phyloP scores from a whole-genome alignment of 495 filamentous ascomycete species.

The Lichina pygmaea region DNA sequence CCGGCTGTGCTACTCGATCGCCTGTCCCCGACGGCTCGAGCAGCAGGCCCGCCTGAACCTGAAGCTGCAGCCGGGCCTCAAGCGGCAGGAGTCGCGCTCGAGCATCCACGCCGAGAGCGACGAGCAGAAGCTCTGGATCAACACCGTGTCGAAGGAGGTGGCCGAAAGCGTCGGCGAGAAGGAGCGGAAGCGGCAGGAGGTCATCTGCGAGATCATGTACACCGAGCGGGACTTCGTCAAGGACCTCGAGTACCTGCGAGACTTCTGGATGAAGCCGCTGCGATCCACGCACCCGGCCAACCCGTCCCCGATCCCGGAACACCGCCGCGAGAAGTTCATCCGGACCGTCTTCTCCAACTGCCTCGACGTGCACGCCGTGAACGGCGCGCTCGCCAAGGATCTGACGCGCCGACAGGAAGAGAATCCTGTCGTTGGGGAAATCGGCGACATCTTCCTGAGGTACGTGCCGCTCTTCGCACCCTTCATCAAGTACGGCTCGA shows the following conservation, averaged over 20 bases:
- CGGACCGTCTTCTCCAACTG: conserved; percentile 89
- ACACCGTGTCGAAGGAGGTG: conserved; percentile 86
- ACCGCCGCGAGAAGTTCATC: conserved; percentile 70
- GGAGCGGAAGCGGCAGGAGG: conserved; percentile 93
- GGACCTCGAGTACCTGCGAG: conserved; percentile 87
- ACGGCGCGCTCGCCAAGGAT: conserved; percentile 59
- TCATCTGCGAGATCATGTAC: conserved; percentile 97
- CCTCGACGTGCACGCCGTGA: conserved; percentile 80
- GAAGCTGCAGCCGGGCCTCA: conserved; percentile 69
- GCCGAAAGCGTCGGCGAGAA: conserved; percentile 65
- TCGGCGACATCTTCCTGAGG: conserved; percentile 87
- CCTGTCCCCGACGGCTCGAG: conserved; percentile 79
- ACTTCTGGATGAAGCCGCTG: conserved; percentile 96
- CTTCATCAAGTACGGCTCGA: conserved; percentile 91
- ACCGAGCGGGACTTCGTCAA: conserved; percentile 98
- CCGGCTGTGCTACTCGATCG: conserved; percentile 92
- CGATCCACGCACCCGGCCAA: conserved; percentile 34
- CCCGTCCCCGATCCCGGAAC: conserved; percentile 66
- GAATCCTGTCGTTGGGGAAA: conserved; percentile 56
- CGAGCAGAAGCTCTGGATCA: conserved; percentile 98
- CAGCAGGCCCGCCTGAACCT: conserved; percentile 84
- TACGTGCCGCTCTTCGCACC: conserved; percentile 81
- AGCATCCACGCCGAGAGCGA: conserved; percentile 73
- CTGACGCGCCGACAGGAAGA: conserved; percentile 80
- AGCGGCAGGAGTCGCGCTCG: conserved; percentile 48